A percentile compares a stretch with the other conserved stretches of the same genome.
These are phyloP conservation scores for Hyaloscypha variabilis DNA, from an alignment of 495 filamentous ascomycete species.

Conservation along the genomic window DNA sequence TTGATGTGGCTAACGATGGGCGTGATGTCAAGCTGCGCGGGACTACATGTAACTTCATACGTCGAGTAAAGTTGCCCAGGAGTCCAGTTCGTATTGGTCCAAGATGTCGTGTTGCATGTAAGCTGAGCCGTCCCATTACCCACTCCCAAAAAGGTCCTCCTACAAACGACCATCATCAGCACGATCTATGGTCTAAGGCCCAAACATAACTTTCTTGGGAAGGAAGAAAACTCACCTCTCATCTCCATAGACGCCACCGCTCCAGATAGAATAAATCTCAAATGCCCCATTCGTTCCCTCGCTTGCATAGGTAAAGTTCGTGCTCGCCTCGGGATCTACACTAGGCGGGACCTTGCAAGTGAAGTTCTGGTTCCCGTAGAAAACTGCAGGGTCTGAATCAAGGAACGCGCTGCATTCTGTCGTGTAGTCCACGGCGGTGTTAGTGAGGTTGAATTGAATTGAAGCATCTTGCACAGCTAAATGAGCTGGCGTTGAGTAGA, in stretches of 20 bases:
- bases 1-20: neutral
- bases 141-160: neutral
- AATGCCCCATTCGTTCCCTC: neutral
- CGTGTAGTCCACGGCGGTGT: neutral
- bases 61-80: neutral
- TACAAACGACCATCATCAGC: neutral
- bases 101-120: neutral
- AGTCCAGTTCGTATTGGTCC: neutral
- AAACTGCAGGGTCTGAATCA: neutral
- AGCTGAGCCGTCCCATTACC: neutral
- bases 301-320: neutral
- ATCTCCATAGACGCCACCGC: neutral
- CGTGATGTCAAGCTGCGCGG: neutral
- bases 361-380: neutral
- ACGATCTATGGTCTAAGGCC: neutral
- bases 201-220: no score
- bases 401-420: neutral
- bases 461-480: neutral
- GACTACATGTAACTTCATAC: neutral
- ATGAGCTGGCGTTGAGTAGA: neutral
- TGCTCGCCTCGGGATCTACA: neutral
- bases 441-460: neutral
- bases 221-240: neutral
- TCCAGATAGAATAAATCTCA: neutral
- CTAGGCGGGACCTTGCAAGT: neutral